Evolutionary conservation across 306 rosid species (phyloP), one percentile per base, ranked within the genome.

Genomic region (Luffa acutangula): DNA sequence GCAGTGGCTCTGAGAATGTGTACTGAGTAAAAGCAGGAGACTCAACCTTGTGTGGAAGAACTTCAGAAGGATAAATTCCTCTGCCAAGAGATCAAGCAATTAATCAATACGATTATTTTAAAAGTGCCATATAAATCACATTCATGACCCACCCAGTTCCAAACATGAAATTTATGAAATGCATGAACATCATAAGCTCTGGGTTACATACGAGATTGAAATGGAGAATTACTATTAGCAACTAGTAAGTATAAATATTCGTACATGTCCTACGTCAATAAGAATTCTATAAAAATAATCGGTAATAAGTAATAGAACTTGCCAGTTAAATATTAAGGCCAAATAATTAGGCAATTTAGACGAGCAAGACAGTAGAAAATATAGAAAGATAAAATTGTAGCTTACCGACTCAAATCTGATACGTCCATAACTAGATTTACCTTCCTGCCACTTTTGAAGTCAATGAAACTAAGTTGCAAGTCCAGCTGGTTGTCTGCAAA

Each of bases 341-440:
- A 56, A 79, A 71, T 41, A 42, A 63, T 48, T 10, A 63, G 43
- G 39, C 60, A 59, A 36, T 5, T 31, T 10, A 43, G 21, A 45
- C 15, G 41, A 54, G 2, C 33, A 51, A 45, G 6, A 49, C 42
- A 7, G 4, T n/a, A 36, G 4, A 64, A 12, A 31, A 36, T 10
- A 42, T 80, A 9, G 1, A 74, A 79, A 31, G 21, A n/a, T 12
- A 11, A 74, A 65, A 15, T 37, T 80, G 62, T 79, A 80, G 58
- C 83, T 80, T 91, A 90, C 97, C 98, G 86, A 77, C 85, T 90
- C 89, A 95, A 84, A 91, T 94, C 85, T 21, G 93, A 69, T 86
- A 91, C 54, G 53, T 96, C 93, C 63, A 96, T 89, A 74, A 82
- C 84, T 81, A 89, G 78, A 64, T 84, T 85, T 81, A 88, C 76